phyloP scores from a whole-genome alignment of 495 filamentous ascomycete genomes.

The Penicillium atrosanguineum region DNA sequence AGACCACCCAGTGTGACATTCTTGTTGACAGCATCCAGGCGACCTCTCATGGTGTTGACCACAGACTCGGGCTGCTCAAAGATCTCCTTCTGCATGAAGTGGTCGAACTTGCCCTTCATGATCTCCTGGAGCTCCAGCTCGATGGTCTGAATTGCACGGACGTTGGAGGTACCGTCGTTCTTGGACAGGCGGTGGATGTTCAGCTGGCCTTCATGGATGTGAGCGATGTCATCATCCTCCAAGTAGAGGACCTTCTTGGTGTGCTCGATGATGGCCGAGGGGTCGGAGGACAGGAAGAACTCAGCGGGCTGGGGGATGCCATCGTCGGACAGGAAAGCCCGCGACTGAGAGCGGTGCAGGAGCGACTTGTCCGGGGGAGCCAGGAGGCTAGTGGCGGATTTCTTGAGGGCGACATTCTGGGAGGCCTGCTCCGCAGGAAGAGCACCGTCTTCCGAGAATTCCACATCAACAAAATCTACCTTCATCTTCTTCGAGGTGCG shows the following conservation, averaged over 20 bases:
- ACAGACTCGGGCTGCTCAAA: conserved; percentile 99
- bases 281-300: conserved; percentile 98
- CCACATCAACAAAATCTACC: conserved; percentile 99
- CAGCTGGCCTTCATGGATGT: conserved; percentile 96
- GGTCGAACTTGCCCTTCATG: conserved; percentile 99
- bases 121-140: conserved; percentile 99
- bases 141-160: conserved; percentile 95
- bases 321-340: conserved; percentile 97
- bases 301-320: conserved; percentile 96
- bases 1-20: conserved; percentile 92
- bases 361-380: conserved; percentile 94
- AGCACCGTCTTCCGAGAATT: conserved; percentile 82
- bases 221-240: conserved; percentile 98
- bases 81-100: conserved; percentile 99
- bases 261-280: conserved; percentile 97
- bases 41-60: conserved; percentile 99
- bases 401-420: conserved; percentile 95
- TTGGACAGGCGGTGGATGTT: conserved; percentile 98
- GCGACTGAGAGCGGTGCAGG: conserved; percentile 94
- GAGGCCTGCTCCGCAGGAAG: conserved; percentile 93
- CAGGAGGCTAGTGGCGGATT: conserved; percentile 75
- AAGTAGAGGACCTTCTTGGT: conserved; percentile 99
- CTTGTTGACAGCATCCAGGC: conserved; percentile 89
- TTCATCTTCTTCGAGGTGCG: conserved; percentile 98
- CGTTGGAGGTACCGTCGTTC: conserved; percentile 93